Conservation (phyloP, 2,329 filamentous ascomycete genomes). For the Claviceps capensis region DNA sequence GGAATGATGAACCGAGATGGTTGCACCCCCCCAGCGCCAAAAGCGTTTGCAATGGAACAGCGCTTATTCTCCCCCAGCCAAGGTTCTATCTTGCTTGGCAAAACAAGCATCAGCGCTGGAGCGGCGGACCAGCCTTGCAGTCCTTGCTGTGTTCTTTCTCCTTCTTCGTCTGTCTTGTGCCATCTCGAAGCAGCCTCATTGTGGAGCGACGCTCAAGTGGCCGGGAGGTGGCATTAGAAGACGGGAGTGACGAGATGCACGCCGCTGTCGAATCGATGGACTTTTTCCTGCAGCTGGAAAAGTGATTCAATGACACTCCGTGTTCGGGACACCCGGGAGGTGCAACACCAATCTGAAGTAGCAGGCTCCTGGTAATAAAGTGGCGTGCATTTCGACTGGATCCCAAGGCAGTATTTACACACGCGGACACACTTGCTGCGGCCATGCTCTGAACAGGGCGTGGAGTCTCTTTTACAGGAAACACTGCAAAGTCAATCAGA, state of each 20-base stretch:
- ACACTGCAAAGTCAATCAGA: neutral
- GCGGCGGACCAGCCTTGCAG: too few species aligned
- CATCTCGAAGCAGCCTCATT: neutral
- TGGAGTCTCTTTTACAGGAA: neutral
- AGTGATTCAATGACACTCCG: neutral
- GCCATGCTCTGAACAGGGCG: neutral
- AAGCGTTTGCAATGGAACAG: too few species aligned
- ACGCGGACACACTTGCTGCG: neutral
- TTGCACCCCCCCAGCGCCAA: too few species aligned
- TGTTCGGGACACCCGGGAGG: slow-evolving; percentile 1
- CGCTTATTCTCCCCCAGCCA: too few species aligned
- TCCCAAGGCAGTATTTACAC: neutral
- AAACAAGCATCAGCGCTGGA: too few species aligned
- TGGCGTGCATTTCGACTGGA: neutral
- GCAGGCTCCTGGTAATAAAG: neutral
- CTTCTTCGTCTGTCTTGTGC: too few species aligned
- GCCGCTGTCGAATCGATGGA: neutral
- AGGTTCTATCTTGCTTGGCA: too few species aligned
- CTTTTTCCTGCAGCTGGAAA: neutral
- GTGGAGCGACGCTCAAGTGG: neutral
- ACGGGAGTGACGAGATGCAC: neutral
- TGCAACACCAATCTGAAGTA: neutral
- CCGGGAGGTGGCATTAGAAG: neutral
- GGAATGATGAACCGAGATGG: neutral
- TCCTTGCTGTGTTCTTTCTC: too few species aligned